Base-by-base conservation (phyloP, 495 filamentous ascomycete genomes). In the Penicillium malachiteum region DNA sequence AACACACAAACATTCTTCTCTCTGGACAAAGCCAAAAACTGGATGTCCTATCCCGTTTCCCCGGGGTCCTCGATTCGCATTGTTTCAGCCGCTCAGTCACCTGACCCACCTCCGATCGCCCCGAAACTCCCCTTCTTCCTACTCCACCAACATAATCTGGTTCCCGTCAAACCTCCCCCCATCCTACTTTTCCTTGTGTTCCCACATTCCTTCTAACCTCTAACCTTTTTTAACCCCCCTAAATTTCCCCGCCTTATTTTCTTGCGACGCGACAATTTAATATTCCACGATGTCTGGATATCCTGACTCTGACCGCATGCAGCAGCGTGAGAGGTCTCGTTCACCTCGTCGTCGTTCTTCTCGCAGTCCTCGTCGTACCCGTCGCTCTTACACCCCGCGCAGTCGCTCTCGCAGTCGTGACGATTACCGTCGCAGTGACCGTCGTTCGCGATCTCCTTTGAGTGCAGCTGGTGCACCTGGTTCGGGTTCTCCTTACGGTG, bases 261-360 rank as follows among this genome's bases (percentile, higher is more conserved):
- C 48, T 56, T 53, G 45, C 55, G 55, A 57, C 42, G 57, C 57
- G 59, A 45, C 41, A 55, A 43, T 57, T 57, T 44, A 57, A 50
- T 61, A 62, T 56, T 55, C 65, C 55, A 7, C 40, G 17, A 39
- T 54, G 60, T 49, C 50, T 45, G 71, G 70, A 73, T 68, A 65
- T 64, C 67, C 69, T 59, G 60, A 63, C 56, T 67, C 73, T 78
- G 68, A 78, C 69, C 68, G 65, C 61, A 50, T 66, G 53, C 83
- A 96, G 53, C 83, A 96, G 91, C 92, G 93, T 74, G 92, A 96
- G 84, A 88, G 94, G 75, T 94, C 91, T 75, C 90, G 92, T 72
- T 94, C 90, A 58, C 91, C 91, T 63, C 86, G 92, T 73, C 88
- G 92, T 76, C 91, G 91, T 67, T 87, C 64, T 60, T 67, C 86